Percentiles rank a stretch among this genome's conserved stretches.
Evolutionary conservation across 2,329 filamentous ascomycete species (phyloP).

Genomic region (Dactylellina parvicollis): DNA sequence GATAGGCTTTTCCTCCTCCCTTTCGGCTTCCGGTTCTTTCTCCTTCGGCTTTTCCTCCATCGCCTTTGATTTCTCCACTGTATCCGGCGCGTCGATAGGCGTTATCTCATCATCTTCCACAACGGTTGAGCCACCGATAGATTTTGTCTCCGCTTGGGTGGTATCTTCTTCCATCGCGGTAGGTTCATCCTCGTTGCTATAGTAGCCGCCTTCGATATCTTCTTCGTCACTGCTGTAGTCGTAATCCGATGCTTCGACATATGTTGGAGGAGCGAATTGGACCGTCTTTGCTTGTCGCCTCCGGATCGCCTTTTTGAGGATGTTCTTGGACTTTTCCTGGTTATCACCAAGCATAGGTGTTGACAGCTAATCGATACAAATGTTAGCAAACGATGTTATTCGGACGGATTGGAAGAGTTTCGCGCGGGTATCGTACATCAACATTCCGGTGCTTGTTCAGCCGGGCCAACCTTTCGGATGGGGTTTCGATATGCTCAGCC

Average conservation of each 20-base stretch:
- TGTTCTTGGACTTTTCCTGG: slow-evolving; percentile 81
- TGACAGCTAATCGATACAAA: slow-evolving; percentile 65
- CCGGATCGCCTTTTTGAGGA: slow-evolving; percentile 83
- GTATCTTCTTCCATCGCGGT: slow-evolving; percentile 57
- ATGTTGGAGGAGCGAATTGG: slow-evolving; percentile 83
- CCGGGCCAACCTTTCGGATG: slow-evolving; percentile 89
- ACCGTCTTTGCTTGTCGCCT: slow-evolving; percentile 85
- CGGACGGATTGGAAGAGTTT: slow-evolving; percentile 14
- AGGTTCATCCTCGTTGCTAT: slow-evolving; percentile 65
- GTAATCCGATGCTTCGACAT: slow-evolving; percentile 85
- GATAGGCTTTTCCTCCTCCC: slow-evolving; percentile 17
- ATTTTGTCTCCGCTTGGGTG: slow-evolving; percentile 18
- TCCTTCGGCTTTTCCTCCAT: slow-evolving; percentile 41
- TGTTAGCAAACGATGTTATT: slow-evolving; percentile 60
- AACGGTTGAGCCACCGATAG: slow-evolving; percentile 14
- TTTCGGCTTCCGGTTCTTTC: slow-evolving; percentile 8
- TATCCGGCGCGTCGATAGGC: slow-evolving; percentile 43
- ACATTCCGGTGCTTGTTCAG: slow-evolving; percentile 98
- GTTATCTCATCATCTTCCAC: slow-evolving; percentile 49
- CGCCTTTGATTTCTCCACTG: slow-evolving; percentile 32
- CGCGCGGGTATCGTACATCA: slow-evolving; percentile 73
- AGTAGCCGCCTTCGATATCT: slow-evolving; percentile 65
- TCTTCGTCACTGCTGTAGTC: slow-evolving; percentile 87
- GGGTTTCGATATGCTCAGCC: slow-evolving; percentile 97
- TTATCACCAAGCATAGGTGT: slow-evolving; percentile 71